phyloP scores from a whole-genome alignment of 1,284 basidiomycete species.

The Paramarasmius palmivorus region DNA sequence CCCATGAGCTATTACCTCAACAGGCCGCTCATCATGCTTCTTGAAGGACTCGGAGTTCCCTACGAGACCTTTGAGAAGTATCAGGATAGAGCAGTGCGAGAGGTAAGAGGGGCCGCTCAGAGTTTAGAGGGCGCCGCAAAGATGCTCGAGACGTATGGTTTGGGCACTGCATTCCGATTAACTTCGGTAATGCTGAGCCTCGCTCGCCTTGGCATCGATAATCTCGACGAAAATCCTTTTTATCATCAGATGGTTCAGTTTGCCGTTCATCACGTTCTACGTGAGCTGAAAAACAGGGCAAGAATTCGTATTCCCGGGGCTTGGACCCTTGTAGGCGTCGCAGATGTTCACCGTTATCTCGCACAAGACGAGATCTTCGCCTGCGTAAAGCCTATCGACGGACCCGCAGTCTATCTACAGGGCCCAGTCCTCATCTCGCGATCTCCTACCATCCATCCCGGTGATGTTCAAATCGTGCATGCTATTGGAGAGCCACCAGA shows the following conservation, averaged over 20 bases:
- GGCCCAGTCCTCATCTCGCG: constrained; percentile 60
- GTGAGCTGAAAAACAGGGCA: constrained; percentile 65
- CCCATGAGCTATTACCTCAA: constrained; percentile 37
- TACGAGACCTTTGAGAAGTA: constrained; percentile 44
- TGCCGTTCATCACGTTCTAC: constrained; percentile 58
- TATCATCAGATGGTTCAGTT: constrained; percentile 52
- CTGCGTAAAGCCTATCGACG: constrained; percentile 45
- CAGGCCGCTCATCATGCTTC: constrained; percentile 51
- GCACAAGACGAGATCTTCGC: constrained; percentile 57
- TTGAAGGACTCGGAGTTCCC: constrained; percentile 39
- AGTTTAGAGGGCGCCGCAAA: constrained; percentile 46
- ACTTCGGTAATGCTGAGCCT: constrained; percentile 38
- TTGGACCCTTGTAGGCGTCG: constrained; percentile 69
- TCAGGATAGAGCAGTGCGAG: constrained; percentile 53
- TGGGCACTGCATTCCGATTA: constrained; percentile 40
- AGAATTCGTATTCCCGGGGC: constrained; percentile 63
- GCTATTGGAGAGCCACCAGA: constrained; percentile 61
- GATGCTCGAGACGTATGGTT: constrained; percentile 46
- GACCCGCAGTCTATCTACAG: constrained; percentile 45
- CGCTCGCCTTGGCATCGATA: constrained; percentile 32
- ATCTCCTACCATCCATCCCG: constrained; percentile 68
- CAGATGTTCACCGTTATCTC: constrained; percentile 57
- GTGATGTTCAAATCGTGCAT: constrained; percentile 60
- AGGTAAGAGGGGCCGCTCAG: constrained; percentile 41
- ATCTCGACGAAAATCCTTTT: constrained; percentile 42